Conservation (phyloP, 176 grass and related monocot species). For the Chloris gayana region DNA sequence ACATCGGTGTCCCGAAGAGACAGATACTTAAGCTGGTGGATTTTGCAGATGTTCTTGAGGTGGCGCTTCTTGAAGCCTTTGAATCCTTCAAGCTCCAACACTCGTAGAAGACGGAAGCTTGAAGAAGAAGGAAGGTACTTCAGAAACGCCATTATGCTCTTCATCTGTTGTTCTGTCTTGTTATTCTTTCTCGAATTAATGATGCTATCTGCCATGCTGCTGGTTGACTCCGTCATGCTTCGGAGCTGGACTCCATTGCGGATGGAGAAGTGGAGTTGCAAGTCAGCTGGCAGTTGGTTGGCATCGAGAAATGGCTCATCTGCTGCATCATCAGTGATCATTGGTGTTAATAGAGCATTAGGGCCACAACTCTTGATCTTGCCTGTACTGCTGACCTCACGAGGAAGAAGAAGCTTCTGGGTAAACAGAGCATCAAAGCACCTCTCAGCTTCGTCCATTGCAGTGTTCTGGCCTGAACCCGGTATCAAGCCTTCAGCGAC, state of each 20-base stretch:
- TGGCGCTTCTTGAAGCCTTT: conserved; percentile 1
- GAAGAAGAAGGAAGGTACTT: not conserved
- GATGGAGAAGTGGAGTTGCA: conserved; percentile 15
- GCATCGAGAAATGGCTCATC: not conserved
- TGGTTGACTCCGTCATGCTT: not conserved
- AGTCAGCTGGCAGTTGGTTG: not conserved
- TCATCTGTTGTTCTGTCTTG: not conserved
- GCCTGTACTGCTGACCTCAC: not conserved
- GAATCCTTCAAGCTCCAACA: conserved; percentile 32
- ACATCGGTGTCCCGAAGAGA: conserved; percentile 26
- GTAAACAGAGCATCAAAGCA: not conserved
- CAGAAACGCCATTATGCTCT: not conserved
- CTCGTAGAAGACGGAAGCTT: not conserved
- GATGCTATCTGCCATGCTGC: no score
- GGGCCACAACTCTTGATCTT: conserved; percentile 14
- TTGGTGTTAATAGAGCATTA: not conserved
- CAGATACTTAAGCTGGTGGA: conserved; percentile 26
- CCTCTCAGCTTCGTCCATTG: conserved; percentile 2
- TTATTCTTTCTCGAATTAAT: no score
- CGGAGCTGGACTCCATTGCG: conserved; percentile 24
- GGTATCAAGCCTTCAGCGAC: conserved; percentile 18
- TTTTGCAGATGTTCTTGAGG: conserved; percentile 14
- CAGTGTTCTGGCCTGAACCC: not conserved
- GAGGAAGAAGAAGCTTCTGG: not conserved
- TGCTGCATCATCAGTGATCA: not conserved